Percentiles rank a stretch among this genome's conserved stretches.
Conservation (phyloP, 352 stramenopile species). For the Paralagenidium karlingii region DNA sequence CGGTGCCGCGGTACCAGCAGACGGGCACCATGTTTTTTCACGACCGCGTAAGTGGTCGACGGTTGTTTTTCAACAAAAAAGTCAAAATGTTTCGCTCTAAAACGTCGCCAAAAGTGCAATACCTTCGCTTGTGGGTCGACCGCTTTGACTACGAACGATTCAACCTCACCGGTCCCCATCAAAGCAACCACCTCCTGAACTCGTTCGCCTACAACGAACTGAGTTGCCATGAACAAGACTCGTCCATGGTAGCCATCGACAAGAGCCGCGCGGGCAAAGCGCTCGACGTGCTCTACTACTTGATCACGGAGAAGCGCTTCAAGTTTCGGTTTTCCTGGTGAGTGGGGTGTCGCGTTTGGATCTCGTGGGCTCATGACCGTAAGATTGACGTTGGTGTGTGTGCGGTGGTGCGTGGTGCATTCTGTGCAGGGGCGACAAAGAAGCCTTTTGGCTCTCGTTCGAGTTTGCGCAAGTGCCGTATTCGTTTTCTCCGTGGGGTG, state of each 20-base stretch:
- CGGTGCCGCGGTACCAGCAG: slow-evolving; percentile 5
- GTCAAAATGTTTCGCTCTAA: slow-evolving; percentile 1
- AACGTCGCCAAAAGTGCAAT: neutral
- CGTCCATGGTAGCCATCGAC: slow-evolving; percentile 56
- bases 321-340: slow-evolving; percentile 46
- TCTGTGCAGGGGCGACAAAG: slow-evolving; percentile 70
- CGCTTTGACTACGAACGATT: slow-evolving; percentile 6
- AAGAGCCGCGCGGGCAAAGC: slow-evolving; percentile 29
- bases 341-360: neutral
- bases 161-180: slow-evolving; percentile 1
- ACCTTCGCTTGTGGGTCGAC: slow-evolving; percentile 3
- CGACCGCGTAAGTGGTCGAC: slow-evolving; percentile 1
- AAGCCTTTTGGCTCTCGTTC: slow-evolving; percentile 64
- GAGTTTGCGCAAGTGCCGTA: slow-evolving; percentile 36
- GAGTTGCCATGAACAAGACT: slow-evolving; percentile 57
- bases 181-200: slow-evolving; percentile 13
- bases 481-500: slow-evolving; percentile 51
- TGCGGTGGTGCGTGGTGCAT: too few species aligned
- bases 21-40: slow-evolving; percentile 10
- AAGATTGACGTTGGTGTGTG: too few species aligned
- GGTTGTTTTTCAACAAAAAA: slow-evolving; percentile 3
- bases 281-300: slow-evolving; percentile 47
- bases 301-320: slow-evolving; percentile 56
- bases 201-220: slow-evolving; percentile 25
- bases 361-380: neutral